Base-by-base conservation (phyloP, 257 asterid species). In the Fraxinus cuspidata region DNA sequence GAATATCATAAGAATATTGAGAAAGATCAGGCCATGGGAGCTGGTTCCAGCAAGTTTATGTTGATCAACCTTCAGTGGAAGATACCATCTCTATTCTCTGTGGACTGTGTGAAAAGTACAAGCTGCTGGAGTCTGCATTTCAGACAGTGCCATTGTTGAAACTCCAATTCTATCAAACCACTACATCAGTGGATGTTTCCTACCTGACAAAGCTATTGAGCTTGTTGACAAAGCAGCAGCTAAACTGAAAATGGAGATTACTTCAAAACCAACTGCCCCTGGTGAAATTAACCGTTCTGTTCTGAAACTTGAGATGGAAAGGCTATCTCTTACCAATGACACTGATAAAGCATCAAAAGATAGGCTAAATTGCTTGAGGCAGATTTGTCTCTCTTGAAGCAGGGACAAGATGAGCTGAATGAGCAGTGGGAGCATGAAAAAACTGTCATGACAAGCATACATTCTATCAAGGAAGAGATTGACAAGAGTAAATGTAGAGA, bases 221-320 rank as follows among this genome's bases (percentile, higher is more conserved):
- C 86, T 92, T 56, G 98, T 94, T 16, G 98, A 94, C 72, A 97
- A 94, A 87, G 97, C 97, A 34, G 98, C 97, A 75, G 98, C 98
- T 51, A 94, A 92, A 81, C 83, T 94, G 86, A 94, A 94, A 87
- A 94, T 94, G 98, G 98, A 94, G 88, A 94, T 92, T 35, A 92
- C 98, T 71, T 94, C 97, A 69, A 94, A 94, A 81, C 98, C 98
- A 68, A 94, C 97, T 29, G 97, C 94, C 29, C 96, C 92, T 42
- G 97, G 92, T 81, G 98, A 94, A 80, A 89, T 94, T 72, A 85
- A 94, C 79, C 92, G 96, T 65, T 64, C 93, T 6, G 97, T 94
- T 73, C 84, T 92, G 76, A 91, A 92, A 77, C 87, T 94, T 53
- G 98, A 94, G 88, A 94, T 91, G 97, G 97, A 94, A 83, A 92